Base-by-base conservation (phyloP, 2,329 filamentous ascomycete genomes). In the Aureobasidium melanogenum region DNA sequence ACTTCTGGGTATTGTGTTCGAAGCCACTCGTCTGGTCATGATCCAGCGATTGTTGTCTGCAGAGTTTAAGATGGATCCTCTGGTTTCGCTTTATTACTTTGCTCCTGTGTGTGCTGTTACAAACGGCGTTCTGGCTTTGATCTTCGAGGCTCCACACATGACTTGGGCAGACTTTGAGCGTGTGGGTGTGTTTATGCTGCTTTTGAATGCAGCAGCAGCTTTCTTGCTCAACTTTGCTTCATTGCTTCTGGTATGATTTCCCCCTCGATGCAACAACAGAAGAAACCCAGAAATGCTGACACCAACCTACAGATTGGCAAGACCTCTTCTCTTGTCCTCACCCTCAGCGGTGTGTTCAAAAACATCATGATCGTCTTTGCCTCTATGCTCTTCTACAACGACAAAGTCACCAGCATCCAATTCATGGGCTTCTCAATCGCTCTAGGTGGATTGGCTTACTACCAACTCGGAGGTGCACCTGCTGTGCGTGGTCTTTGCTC, bases 371-470 rank as follows among this genome's bases (percentile, higher is more conserved):
- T 67, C 34, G 65, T 67, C 59, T 60, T 65, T n/a, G 64, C 65
- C 19, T 67, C 65, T 1, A 66, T 67, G 61, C 50, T 67, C 43
- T 60, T 67, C 61, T 66, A 65, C 62, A 43, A 63, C 63, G 63
- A 66, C 32, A 63, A 64, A 15, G 65, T 67, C 19, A 62, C 63
- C 9, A 36, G 46, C 30, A 59, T 65, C 4, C 65, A 67, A 44
- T 63, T 65, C 60, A 57, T 67, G 43, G 65, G 65, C 38, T 67
- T 66, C 78, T 79, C 79, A 69, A 86, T 89, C 68, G 85, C 86
- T 48, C 80, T 89, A 17, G 77, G 76, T 63, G 86, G 85, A 67
- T 86, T 89, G 79, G 74, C 86, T 62, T 87, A 87, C 78, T 88
- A 88, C 78, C 88, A 88, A 79, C 82, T 88, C 60, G 86, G 86